phyloP scores from a whole-genome alignment of 805 yeast species.

The Kuraishia piskuri region DNA sequence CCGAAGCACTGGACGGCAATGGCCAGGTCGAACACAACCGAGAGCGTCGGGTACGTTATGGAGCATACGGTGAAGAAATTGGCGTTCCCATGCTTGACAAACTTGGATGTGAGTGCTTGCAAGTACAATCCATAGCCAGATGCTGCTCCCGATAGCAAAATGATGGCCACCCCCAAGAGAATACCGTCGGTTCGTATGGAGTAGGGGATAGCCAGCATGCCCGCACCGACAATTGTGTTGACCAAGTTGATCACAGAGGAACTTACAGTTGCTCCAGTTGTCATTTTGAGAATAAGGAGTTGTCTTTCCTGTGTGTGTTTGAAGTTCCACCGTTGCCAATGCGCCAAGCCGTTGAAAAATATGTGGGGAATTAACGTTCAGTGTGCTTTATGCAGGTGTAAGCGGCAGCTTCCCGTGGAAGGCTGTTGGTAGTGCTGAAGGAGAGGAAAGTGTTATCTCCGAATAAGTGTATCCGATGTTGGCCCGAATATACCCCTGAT shows the following conservation, averaged over 20 bases:
- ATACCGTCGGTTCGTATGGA: constrained; percentile 66
- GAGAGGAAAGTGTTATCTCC: no score
- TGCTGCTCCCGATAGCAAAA: constrained; percentile 54
- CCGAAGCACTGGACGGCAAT: constrained; percentile 77
- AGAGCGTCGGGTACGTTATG: constrained; percentile 61
- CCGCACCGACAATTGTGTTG: constrained; percentile 78
- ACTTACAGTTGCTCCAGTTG: constrained; percentile 33
- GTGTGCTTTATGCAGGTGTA: neutral
- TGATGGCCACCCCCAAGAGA: constrained; percentile 43
- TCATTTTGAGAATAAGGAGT: neutral
- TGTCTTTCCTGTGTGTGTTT: neutral
- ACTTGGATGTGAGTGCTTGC: constrained; percentile 50
- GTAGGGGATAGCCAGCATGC: constrained; percentile 66
- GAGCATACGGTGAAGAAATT: constrained; percentile 66
- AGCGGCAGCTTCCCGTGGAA: no score
- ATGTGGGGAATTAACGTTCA: neutral
- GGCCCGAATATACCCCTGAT: no score
- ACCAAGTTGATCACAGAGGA: constrained; percentile 62
- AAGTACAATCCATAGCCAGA: constrained; percentile 62
- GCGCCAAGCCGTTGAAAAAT: neutral
- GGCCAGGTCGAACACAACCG: constrained; percentile 65
- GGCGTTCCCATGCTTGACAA: constrained; percentile 50
- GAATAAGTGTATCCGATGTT: no score
- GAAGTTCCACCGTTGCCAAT: neutral
- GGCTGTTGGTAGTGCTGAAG: neutral